Evolutionary conservation across 331 rosid species (phyloP).

Genomic region (Rosa hybrid): DNA sequence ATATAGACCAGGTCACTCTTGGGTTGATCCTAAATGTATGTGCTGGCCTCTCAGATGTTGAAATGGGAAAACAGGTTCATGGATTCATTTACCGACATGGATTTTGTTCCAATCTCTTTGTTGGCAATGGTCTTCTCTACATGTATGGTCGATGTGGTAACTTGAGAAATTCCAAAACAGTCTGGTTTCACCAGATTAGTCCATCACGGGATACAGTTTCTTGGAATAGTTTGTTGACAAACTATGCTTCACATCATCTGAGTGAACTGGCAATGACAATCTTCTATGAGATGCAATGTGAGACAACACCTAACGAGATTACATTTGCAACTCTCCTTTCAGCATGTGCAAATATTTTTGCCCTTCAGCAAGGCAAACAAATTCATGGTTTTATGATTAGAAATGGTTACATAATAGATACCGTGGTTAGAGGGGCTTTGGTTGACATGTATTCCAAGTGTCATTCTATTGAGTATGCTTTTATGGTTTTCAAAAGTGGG

Average conservation of each 20-base stretch:
- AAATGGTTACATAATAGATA: constrained; percentile 52
- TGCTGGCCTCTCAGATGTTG: constrained; percentile 49
- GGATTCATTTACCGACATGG: constrained; percentile 59
- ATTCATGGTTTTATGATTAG: constrained; percentile 72
- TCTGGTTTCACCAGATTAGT: constrained; percentile 67
- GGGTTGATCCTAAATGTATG: constrained; percentile 57
- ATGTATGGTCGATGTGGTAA: constrained; percentile 83
- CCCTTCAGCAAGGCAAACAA: constrained; percentile 58
- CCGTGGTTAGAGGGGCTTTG: constrained; percentile 54
- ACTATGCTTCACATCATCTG: constrained; percentile 51
- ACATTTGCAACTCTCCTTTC: constrained; percentile 61
- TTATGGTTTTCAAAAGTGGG: constrained; percentile 48
- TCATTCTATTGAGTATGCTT: constrained; percentile 49
- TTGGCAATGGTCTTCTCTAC: constrained; percentile 74
- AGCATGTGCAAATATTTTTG: constrained; percentile 63
- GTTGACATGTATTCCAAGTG: constrained; percentile 69
- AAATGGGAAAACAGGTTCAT: constrained; percentile 68
- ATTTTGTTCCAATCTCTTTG: constrained; percentile 41
- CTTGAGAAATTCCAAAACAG: constrained; percentile 49
- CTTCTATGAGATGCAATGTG: constrained; percentile 71
- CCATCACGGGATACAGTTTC: constrained; percentile 65
- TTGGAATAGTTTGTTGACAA: constrained; percentile 70
- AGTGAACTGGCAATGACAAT: constrained; percentile 61
- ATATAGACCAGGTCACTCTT: constrained; percentile 57
- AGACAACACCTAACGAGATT: constrained; percentile 51